phyloP scores from a whole-genome alignment of 768 basidiomycete genomes.

The Lactarius quietus region DNA sequence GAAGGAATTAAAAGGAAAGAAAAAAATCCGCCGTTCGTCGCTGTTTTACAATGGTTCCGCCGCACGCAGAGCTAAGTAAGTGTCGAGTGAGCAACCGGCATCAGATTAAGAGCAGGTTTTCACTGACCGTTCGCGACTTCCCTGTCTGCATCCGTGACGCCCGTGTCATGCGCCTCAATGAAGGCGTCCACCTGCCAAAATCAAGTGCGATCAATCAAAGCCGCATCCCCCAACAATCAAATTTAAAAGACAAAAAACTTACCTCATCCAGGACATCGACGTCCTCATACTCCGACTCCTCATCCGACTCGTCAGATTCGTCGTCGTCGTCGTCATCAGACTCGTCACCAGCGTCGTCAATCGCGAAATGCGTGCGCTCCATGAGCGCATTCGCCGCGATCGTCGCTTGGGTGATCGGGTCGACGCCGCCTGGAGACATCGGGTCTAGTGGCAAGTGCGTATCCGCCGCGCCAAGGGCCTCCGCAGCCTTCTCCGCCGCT shows the following conservation, averaged over 20 bases:
- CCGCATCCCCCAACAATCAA: neutral
- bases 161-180: conserved; percentile 89
- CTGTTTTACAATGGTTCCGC: conserved; percentile 14
- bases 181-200: conserved; percentile 77
- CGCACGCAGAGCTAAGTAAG: conserved; percentile 8
- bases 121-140: conserved; percentile 67
- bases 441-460: conserved; percentile 24
- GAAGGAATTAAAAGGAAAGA: too few relatives aligned
- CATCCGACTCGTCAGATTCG: conserved; percentile 51
- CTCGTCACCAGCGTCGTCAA: conserved; percentile 88
- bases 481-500: conserved; percentile 28
- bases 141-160: conserved; percentile 75
- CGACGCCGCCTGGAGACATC: conserved; percentile 35
- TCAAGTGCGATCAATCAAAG: neutral
- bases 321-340: conserved; percentile 60
- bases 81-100: neutral
- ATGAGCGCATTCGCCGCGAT: conserved; percentile 66
- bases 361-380: conserved; percentile 94
- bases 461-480: conserved; percentile 30
- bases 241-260: conserved; percentile 26
- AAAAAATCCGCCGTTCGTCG: neutral
- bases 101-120: neutral
- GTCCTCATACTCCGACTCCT: conserved; percentile 60
- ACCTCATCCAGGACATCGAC: conserved; percentile 94
- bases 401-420: conserved; percentile 68